These are phyloP conservation scores for Alternaria brassicicola DNA, from an alignment of 2,329 filamentous ascomycete genomes.

Conservation along the genomic window DNA sequence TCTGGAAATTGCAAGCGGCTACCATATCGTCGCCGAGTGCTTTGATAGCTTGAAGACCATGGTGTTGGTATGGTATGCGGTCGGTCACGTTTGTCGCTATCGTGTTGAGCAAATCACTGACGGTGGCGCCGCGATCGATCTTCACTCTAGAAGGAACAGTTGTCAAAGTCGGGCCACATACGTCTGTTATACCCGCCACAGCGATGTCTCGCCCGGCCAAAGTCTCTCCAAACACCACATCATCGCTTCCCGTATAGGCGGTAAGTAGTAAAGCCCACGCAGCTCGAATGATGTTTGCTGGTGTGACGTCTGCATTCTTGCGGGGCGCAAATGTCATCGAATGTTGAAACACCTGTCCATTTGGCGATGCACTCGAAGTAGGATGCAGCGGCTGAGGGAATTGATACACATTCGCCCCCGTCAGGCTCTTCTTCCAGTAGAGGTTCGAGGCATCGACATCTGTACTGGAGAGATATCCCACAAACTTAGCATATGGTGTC, in stretches of 20 bases:
- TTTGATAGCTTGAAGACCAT: constrained; percentile 48
- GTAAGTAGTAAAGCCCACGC: constrained; percentile 36
- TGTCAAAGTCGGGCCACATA: constrained; percentile 48
- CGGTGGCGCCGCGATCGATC: constrained; percentile 30
- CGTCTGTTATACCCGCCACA: constrained; percentile 41
- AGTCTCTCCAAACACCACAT: constrained; percentile 38
- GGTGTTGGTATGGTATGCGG: constrained; percentile 47
- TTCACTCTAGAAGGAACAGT: constrained; percentile 48
- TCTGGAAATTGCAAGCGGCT: constrained; percentile 63
- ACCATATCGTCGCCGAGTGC: constrained; percentile 58
- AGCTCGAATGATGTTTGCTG: constrained; percentile 27
- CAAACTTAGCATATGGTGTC: constrained; percentile 42
- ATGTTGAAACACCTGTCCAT: constrained; percentile 33
- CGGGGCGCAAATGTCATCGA: constrained; percentile 29
- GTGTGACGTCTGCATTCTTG: constrained; percentile 39
- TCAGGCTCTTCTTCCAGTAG: constrained; percentile 46
- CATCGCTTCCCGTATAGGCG: constrained; percentile 25
- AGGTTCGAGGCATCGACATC: constrained; percentile 28
- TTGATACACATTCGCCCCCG: constrained; percentile 31
- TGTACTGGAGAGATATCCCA: constrained; percentile 38
- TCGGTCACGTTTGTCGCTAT: constrained; percentile 32
- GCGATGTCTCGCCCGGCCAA: constrained; percentile 46
- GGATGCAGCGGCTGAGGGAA: constrained; percentile 42
- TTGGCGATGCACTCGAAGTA: constrained; percentile 24
- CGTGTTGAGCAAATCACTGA: constrained; percentile 30